Evolutionary conservation across 441 rosid genomes (phyloP), one percentile per base, ranked within the genome.

Genomic region (Metrosideros polymorpha): DNA sequence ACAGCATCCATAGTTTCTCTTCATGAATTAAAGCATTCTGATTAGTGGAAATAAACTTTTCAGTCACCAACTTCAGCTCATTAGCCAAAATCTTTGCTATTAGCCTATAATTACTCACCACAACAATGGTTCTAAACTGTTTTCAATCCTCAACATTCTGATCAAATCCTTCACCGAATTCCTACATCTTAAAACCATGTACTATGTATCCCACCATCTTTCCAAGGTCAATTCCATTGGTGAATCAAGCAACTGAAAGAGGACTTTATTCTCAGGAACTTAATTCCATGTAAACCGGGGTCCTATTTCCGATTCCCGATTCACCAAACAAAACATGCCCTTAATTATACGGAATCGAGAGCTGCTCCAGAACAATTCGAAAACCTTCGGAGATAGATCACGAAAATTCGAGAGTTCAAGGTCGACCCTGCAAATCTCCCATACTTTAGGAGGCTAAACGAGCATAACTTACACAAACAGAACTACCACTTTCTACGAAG

Each of bases 301-400:
- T 15, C 8, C 75, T 7, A 2, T 61, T 29, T 61, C 39, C 22
- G 22, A 61, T 61, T 0, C 79, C 17, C 79, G 39, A 15, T 71
- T 39, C 79, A 71, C 79, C 47, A 35, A 71, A 71, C 79, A 71
- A 71, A 39, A 39, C 47, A 42, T 22, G 47, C n/a, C 17, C 47
- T 22, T 35, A 39, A 35, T 35, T 19, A 32, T 0, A 19, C 45
- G 2, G 1, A 66, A 66, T 0, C 45, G 19, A 35, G 75, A 42
- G 75, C 42, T 1, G 7, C 75, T 61, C 75, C 75, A 61, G 75
- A 35, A 63, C 76, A 63, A 32, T 32, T 32, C 3, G 42, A 32
- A 59, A 57, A 49, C 43, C 79, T 63, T 45, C 27, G 0, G 57
- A 22, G 0, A 30, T 0, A 22, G 54, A 47, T 49, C 75, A 0